Conservation (phyloP, 2,329 filamentous ascomycete species). For the Apiospora sp. region DNA sequence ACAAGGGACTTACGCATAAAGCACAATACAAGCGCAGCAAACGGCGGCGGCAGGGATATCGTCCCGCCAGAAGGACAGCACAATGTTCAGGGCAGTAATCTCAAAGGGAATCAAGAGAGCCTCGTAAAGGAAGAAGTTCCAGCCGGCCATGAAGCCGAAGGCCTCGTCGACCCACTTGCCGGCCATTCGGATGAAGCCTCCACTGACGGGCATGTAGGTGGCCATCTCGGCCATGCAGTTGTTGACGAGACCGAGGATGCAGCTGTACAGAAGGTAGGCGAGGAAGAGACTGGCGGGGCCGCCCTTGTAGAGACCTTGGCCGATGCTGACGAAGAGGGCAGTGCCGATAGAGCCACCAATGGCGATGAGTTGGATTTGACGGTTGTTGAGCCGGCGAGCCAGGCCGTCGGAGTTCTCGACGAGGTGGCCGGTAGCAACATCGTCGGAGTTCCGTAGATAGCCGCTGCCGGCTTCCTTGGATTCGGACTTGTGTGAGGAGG, state of each 20-base stretch:
- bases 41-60: slow-evolving; percentile 57
- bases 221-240: slow-evolving; percentile 71
- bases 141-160: slow-evolving; percentile 59
- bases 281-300: slow-evolving; percentile 64
- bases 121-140: slow-evolving; percentile 49
- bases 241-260: slow-evolving; percentile 65
- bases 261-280: slow-evolving; percentile 64
- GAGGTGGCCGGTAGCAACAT: slow-evolving; percentile 17
- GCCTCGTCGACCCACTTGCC: slow-evolving; percentile 70
- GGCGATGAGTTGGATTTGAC: slow-evolving; percentile 65
- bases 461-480: background rate
- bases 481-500: background rate
- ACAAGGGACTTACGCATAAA: slow-evolving; percentile 43
- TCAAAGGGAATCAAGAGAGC: slow-evolving; percentile 46
- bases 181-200: slow-evolving; percentile 67
- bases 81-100: slow-evolving; percentile 45
- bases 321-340: slow-evolving; percentile 69
- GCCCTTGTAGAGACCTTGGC: slow-evolving; percentile 58
- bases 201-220: slow-evolving; percentile 64
- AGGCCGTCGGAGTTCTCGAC: slow-evolving; percentile 40
- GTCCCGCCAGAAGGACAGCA: slow-evolving; percentile 52
- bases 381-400: slow-evolving; percentile 52
- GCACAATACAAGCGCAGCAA: slow-evolving; percentile 38
- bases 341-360: slow-evolving; percentile 66
- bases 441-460: slow-evolving; percentile 14